Evolutionary conservation across 768 basidiomycete species (phyloP).

Genomic region (Symmetrospora coprosmae): DNA sequence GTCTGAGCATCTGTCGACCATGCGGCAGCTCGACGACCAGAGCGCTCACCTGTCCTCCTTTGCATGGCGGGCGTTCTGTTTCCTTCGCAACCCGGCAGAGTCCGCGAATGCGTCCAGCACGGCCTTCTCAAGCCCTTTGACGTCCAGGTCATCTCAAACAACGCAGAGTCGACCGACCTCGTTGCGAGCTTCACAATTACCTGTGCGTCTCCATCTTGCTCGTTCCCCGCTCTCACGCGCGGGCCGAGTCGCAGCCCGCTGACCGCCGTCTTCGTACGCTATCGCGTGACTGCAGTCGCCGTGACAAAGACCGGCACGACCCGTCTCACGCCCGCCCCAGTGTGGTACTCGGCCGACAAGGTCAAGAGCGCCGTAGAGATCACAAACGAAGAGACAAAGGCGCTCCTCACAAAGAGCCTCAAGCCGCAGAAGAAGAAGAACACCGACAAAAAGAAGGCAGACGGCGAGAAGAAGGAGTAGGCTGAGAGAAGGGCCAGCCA

Average conservation of each 20-base stretch:
- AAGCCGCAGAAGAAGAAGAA: conserved; percentile 84
- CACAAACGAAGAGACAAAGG: conserved; percentile 72
- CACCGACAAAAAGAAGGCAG: conserved; percentile 32
- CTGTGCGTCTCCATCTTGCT: background rate
- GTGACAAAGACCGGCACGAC: conserved; percentile 76
- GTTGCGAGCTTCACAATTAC: conserved; percentile 5
- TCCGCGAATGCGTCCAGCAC: conserved; percentile 91
- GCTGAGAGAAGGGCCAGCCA: background rate
- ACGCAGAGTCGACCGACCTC: background rate
- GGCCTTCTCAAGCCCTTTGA: conserved; percentile 86
- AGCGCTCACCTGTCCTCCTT: too few species aligned
- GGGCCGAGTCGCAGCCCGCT: too few species aligned
- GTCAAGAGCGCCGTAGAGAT: conserved; percentile 79
- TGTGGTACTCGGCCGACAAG: conserved; percentile 86
- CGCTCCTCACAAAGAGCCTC: conserved; percentile 58
- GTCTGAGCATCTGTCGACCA: background rate
- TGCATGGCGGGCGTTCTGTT: too few species aligned
- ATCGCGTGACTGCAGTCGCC: too few species aligned
- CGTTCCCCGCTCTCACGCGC: background rate
- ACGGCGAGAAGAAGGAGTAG: conserved; percentile 13
- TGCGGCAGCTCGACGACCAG: too few species aligned
- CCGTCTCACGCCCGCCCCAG: conserved; percentile 69
- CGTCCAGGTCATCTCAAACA: conserved; percentile 47
- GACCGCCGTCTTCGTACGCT: too few species aligned
- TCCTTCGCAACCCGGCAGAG: conserved; percentile 40